Evolutionary conservation across 1,139 yeast genomes (phyloP), one percentile per base, ranked within the genome.

Genomic region (Candida frijolesensis): DNA sequence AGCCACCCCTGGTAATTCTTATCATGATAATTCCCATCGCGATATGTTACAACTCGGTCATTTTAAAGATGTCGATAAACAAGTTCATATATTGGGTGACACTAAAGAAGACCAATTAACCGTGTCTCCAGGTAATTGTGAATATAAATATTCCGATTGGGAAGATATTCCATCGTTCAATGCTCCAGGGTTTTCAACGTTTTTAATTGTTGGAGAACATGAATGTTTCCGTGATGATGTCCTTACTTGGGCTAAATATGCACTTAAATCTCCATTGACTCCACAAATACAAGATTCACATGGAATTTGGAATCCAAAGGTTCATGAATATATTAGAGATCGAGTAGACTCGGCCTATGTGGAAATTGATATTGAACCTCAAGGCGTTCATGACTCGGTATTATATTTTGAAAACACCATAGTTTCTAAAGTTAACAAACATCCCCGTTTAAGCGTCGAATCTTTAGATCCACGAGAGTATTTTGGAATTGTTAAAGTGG

Each of bases 181-280:
- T 8, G 58, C 64, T 43, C 62, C 67, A 2, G 56, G 62, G 0
- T 55, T 54, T 47, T 67, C 67, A 22, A 64, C 72, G 1, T 70
- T 72, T 42, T 56, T 76, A 19, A 52, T 76, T 22, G 51, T 57
- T 16, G 81, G 81, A 16, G 80, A 76, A 60, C 79, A 76, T 51
- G 81, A 76, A 58, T 60, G 64, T 18, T 72, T 76, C 54, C 62
- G 79, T 52, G 80, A 76, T 55, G 79, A 74, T 56, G 60, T 75
- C 16, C 59, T 71, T 48, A 64, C 64, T 42, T 76, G 76, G 75
- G 60, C 66, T 11, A 63, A 66, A 43, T 62, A 66, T 48, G 74
- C 77, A 1, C 60, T 72, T 48, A 64, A 58, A 19, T 65, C 64
- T 7, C 71, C 71, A 1, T 60, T 64, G 38, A 55, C 56, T 38